Base-by-base conservation (phyloP, 2,329 filamentous ascomycete genomes). In the Cladobotryum protrusum region DNA sequence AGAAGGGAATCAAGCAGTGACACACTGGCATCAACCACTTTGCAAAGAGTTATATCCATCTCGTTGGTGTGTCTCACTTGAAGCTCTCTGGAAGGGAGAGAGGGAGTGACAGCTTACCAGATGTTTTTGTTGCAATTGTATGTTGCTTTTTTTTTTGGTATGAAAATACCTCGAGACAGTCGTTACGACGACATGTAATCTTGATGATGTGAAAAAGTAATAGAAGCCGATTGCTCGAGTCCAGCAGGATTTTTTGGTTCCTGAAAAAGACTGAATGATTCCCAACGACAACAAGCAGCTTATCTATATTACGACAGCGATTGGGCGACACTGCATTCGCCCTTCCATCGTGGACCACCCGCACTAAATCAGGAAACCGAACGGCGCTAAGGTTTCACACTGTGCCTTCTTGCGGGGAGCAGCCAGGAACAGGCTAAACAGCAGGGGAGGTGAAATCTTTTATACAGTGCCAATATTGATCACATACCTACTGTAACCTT, bases 1-100 rank as follows among this genome's bases (percentile, higher is more conserved):
- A 19, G 43, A 33, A 48, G 45, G 52, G 51, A 56, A 55, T 56
- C 54, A 47, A 39, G 36, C 37, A 40, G 37, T 40, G 37, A 40
- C 37, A 40, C 37, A 40, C 37, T 19, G 15, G 37, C 37, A 17
- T 15, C n/a, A 5, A 17, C 7, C 11, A 9, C 12, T 19, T 17
- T 37, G 15, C 37, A 19, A 15, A 19, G 11, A 5, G 15, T 15
- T 17, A 40, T 40, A n/a, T n/a, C n/a, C n/a, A n/a, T n/a, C n/a
- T n/a, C n/a, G n/a, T n/a, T n/a, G n/a, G n/a, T n/a, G 37, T 17
- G 35, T 37, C 17, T 37, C 35, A 37, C 35, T 37, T 13, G n/a
- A 37, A 13, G n/a, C n/a, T n/a, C 35, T 37, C 35, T 37, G 17
- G n/a, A 40, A 15, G n/a, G 24, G 24, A 29, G 24, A 29, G 24